These are phyloP conservation scores for Lindgomyces ingoldianus DNA, from an alignment of 495 filamentous ascomycete genomes.

Conservation along the genomic window DNA sequence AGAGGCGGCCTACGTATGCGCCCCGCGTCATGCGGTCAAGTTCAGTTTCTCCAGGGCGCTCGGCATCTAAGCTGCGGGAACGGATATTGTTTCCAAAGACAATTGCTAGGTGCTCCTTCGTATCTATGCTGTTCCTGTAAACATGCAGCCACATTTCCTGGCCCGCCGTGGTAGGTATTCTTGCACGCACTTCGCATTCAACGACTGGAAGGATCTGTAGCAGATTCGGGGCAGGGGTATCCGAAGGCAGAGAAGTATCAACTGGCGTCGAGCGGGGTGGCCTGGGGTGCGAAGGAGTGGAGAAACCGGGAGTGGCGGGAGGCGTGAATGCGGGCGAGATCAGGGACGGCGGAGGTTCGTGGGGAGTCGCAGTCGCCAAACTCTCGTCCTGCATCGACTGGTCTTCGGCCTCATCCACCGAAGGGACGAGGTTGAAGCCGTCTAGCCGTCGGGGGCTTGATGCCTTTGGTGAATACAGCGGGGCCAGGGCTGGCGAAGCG, in stretches of 20 bases:
- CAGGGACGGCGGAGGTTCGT: constrained; percentile 38
- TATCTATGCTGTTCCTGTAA: constrained; percentile 88
- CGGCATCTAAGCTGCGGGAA: constrained; percentile 74
- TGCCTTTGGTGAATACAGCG: constrained; percentile 37
- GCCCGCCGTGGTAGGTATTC: constrained; percentile 64
- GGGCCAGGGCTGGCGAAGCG: constrained; percentile 44
- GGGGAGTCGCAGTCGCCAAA: constrained; percentile 6
- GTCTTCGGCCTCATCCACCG: constrained; percentile 4
- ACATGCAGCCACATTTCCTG: constrained; percentile 97
- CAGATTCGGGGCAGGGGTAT: constrained; percentile 29
- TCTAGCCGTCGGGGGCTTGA: constrained; percentile 30
- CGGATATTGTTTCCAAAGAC: constrained; percentile 89
- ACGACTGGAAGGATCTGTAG: constrained; percentile 45
- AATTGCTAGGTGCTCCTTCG: constrained; percentile 97
- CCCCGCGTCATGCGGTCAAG: constrained; percentile 94
- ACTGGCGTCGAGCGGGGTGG: constrained; percentile 41
- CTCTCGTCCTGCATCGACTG: not conserved
- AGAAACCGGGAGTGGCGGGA: constrained; percentile 44
- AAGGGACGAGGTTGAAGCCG: constrained; percentile 34
- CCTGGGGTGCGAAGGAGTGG: constrained; percentile 36
- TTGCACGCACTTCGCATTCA: constrained; percentile 48
- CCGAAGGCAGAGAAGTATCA: constrained; percentile 25
- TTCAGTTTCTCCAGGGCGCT: constrained; percentile 86
- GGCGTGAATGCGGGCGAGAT: constrained; percentile 51
- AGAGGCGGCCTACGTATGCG: constrained; percentile 85